Base-by-base conservation (phyloP, 306 rosid species). In the Fragaria iinumae region DNA sequence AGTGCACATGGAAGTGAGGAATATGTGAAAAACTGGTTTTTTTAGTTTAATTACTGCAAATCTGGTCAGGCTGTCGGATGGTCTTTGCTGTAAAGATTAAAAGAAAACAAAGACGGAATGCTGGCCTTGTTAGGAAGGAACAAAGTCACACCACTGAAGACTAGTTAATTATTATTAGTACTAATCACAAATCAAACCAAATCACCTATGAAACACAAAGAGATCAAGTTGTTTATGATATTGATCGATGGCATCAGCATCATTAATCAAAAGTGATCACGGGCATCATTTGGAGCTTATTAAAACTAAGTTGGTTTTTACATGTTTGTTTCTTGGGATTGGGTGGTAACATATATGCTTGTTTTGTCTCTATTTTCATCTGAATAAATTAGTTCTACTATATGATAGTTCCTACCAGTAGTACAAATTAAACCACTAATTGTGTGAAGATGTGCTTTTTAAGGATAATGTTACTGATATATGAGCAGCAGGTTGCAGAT, bases 1-100 rank as follows among this genome's bases (percentile, higher is more conserved):
- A 79, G 84, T 32, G 93, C 93, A 93, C 91, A 89, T 93, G 95
- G 79, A 79, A 67, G 65, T n/a, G 79, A 85, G 79, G 85, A 83
- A 84, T 76, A 86, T 79, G 50, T 73, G 32, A 53, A 77, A 36
- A 72, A n/a, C 32, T 57, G 21, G 18, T 32, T 78, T 60, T 76
- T 70, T 41, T 69, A 20, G 12, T 47, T 4, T 36, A 55, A 39
- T 79, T 84, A 81, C 52, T 85, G 80, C 65, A 83, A 76, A 84
- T 88, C 83, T 86, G 91, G 83, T 81, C 86, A 84, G 75, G 48
- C 2, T 89, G 93, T 90, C 88, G 82, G 86, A 20, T 25, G 34
- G 82, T 76, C 85, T 86, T 84, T 76, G 72, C 63, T 39, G 75
- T 76, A 78, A 88, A 85, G 80, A 85, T 78, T 76, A 77, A 81